Conservation (phyloP, 371 early-diverging fungal genomes). For the Nematocida sp. region DNA sequence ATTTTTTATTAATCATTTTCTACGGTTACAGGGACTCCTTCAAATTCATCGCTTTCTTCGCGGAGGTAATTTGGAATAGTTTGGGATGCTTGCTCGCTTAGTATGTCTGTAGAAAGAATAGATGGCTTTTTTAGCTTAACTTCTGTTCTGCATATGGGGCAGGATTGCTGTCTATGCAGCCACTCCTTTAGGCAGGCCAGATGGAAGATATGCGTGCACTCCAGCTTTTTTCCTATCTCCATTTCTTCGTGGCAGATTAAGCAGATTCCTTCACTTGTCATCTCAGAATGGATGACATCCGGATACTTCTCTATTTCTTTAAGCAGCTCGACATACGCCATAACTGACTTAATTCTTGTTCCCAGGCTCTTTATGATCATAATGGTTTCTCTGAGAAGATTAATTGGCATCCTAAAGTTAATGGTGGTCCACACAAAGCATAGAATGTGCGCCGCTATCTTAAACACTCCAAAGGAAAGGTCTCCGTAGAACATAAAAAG, state of each 20-base stretch:
- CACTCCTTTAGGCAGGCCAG: conserved; percentile 88
- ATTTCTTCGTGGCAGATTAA: conserved; percentile 66
- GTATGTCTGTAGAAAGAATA: neutral
- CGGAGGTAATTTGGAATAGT: neutral
- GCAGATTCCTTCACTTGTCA: conserved; percentile 53
- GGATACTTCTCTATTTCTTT: conserved; percentile 53
- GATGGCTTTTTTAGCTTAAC: neutral
- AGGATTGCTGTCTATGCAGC: conserved; percentile 92
- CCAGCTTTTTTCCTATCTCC: conserved; percentile 73
- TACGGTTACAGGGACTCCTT: conserved; percentile 36
- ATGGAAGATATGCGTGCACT: conserved; percentile 94
- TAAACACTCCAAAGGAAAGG: conserved; percentile 47
- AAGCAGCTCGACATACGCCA: conserved; percentile 50
- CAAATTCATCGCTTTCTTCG: conserved; percentile 25
- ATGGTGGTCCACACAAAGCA: conserved; percentile 58
- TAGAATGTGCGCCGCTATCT: conserved; percentile 37
- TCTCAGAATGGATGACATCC: conserved; percentile 18
- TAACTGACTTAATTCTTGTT: conserved; percentile 35
- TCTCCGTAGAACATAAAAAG: conserved; percentile 55
- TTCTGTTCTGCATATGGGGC: conserved; percentile 80
- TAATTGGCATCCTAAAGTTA: conserved; percentile 59
- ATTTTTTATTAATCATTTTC: neutral
- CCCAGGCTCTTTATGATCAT: conserved; percentile 49
- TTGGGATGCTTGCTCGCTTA: neutral
- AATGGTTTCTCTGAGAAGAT: conserved; percentile 54